A percentile compares a stretch with the other conserved stretches of the same genome.
Evolutionary conservation across 2,329 filamentous ascomycete species (phyloP).

Genomic region (Monosporascus sp.): DNA sequence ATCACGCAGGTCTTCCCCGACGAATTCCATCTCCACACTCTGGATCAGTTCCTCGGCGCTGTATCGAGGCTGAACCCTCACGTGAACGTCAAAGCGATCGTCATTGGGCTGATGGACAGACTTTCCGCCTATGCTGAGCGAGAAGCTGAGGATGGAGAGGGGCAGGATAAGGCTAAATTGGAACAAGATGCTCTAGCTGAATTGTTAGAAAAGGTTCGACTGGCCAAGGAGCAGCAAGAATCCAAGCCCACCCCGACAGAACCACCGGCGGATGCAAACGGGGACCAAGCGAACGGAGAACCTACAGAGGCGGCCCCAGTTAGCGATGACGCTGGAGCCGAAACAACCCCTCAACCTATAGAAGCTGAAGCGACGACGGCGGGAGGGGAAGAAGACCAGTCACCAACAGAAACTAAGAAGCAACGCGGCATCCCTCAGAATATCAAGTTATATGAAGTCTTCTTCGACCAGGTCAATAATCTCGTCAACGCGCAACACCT

Average conservation of each 20-base stretch:
- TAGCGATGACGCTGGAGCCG: slow-evolving; percentile 23
- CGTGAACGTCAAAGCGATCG: slow-evolving; percentile 96
- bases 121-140: slow-evolving; percentile 91
- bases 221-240: slow-evolving; percentile 55
- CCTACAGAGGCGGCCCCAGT: slow-evolving; percentile 27
- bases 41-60: slow-evolving; percentile 90
- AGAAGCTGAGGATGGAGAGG: slow-evolving; percentile 67
- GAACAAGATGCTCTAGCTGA: slow-evolving; percentile 80
- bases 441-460: slow-evolving; percentile 92
- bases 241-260: slow-evolving; percentile 16
- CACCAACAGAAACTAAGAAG: slow-evolving; percentile 26
- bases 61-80: slow-evolving; percentile 91
- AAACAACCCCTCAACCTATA: slow-evolving; percentile 32
- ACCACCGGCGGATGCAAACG: slow-evolving; percentile 32
- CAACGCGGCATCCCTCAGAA: slow-evolving; percentile 61
- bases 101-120: slow-evolving; percentile 96
- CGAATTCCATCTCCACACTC: slow-evolving; percentile 94
- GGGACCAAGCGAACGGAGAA: slow-evolving; percentile 30
- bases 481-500: slow-evolving; percentile 87
- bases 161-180: slow-evolving; percentile 66
- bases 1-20: slow-evolving; percentile 99
- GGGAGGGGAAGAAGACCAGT: slow-evolving; percentile 34
- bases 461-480: slow-evolving; percentile 93
- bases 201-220: slow-evolving; percentile 70
- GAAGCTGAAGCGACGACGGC: slow-evolving; percentile 43